Base-by-base conservation (phyloP, 768 basidiomycete species). In the Crassisporium funariophilum region DNA sequence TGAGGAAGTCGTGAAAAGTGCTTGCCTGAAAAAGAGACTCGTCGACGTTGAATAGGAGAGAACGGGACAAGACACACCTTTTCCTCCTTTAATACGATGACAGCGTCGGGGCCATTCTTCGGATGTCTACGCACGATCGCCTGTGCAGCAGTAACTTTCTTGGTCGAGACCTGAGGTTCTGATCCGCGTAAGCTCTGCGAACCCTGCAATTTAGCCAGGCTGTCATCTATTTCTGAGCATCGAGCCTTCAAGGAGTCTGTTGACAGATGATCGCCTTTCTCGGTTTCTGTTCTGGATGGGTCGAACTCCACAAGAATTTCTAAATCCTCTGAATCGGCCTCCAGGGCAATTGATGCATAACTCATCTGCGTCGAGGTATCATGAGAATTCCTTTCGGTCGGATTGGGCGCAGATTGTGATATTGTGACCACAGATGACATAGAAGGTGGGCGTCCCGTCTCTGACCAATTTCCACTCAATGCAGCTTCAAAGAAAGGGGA, bases 401-500 rank as follows among this genome's bases (percentile, higher is more conserved):
- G 84, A 33, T 80, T 65, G 12, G 75, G 65, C 3, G 84, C 83
- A 0, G 85, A 83, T 55, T 90, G 87, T 2, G 88, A 86, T 42
- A 93, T 88, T 16, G 91, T 91, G 60, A 91, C 86, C 23, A 91
- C 75, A 39, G 89, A 91, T 19, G 86, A 89, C 75, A 87, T 82
- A 46, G 87, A 91, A 17, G 74, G 79, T 15, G 86, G 88, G 29
- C 88, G 77, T 24, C 84, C 87, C 5, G 86, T 94, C 69, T 95
- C 93, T 10, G 88, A 88, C 93, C 93, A 95, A 59, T 89, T 82
- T 6, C 93, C 93, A 56, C 90, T 90, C 37, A 95, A 72, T 7
- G 91, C 86, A 13, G 90, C 91, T 66, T 94, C 86, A 64, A 95
- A 95, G 75, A 95, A 95, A 0, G 93, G 91, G n/a, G 91, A 94